A percentile compares a stretch with the other conserved stretches of the same genome.
Evolutionary conservation across 495 filamentous ascomycete genomes (phyloP).

Genomic region (Lineolata rhizophorae): DNA sequence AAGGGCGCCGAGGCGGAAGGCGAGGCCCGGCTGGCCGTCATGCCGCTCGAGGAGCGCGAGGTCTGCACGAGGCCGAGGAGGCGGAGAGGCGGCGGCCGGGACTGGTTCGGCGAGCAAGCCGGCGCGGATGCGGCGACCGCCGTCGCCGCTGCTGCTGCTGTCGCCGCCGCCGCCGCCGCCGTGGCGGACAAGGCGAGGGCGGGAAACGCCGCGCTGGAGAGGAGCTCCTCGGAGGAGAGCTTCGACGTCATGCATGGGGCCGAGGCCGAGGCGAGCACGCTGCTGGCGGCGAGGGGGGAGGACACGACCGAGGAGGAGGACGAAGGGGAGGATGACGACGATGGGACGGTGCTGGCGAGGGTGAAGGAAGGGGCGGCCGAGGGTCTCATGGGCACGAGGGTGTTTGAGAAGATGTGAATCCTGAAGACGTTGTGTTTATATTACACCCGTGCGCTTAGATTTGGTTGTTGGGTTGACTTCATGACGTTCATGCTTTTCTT

Average conservation of each 20-base stretch:
- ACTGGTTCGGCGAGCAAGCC: constrained; percentile 30
- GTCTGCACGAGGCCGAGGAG: constrained; percentile 10
- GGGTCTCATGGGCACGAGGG: constrained; percentile 5
- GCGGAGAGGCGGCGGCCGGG: constrained; percentile 25
- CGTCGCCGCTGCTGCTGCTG: constrained; percentile 5
- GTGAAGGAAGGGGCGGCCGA: constrained; percentile 5
- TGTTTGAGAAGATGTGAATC: constrained; percentile 20
- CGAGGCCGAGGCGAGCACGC: constrained; percentile 17
- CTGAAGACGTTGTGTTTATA: no score
- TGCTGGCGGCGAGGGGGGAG: constrained; percentile 10
- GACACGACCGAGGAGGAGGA: neutral
- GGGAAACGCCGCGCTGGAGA: constrained; percentile 11
- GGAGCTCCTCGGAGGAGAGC: constrained; percentile 36
- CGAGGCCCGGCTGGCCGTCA: constrained; percentile 2
- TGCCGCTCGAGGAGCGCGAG: constrained; percentile 27
- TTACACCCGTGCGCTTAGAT: no score
- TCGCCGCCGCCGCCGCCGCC: no score
- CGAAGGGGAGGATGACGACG: constrained; percentile 1
- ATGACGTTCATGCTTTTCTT: no score
- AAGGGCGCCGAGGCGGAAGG: constrained; percentile 5
- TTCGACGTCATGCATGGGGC: constrained; percentile 32
- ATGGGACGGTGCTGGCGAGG: constrained; percentile 4
- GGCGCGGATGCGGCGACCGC: constrained; percentile 4
- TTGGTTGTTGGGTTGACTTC: no score
- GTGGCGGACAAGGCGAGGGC: no score